Conservation (phyloP, 306 rosid genomes). For the Potentilla sterilis region DNA sequence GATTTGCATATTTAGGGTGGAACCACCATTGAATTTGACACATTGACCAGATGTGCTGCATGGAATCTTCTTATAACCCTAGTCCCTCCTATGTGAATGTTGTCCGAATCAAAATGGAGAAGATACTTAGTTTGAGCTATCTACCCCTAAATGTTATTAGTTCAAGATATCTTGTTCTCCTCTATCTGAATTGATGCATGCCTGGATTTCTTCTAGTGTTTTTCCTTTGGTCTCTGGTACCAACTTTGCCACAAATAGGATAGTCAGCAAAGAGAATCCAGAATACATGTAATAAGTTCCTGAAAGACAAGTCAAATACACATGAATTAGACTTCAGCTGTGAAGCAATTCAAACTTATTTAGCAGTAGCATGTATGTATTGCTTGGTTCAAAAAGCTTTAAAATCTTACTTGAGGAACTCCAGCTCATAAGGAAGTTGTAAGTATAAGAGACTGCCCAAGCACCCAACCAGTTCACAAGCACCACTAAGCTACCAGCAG, state of each 20-base stretch:
- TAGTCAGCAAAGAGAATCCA: constrained; percentile 56
- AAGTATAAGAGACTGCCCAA: constrained; percentile 77
- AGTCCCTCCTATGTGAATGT: not conserved
- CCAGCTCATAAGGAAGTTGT: constrained; percentile 77
- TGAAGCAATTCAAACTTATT: not conserved
- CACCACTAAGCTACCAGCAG: constrained; percentile 75
- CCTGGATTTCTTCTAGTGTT: constrained; percentile 87
- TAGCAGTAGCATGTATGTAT: not conserved
- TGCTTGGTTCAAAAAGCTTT: not conserved
- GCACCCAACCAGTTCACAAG: constrained; percentile 79
- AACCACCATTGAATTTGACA: not conserved
- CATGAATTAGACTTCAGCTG: constrained; percentile 6
- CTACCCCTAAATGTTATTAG: not conserved
- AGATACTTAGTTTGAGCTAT: not conserved
- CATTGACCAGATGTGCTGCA: not conserved
- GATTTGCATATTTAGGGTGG: not conserved
- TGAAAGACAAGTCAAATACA: constrained; percentile 27
- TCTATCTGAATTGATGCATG: constrained; percentile 44
- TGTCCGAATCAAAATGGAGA: constrained; percentile 14
- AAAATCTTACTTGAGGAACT: constrained; percentile 55
- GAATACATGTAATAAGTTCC: constrained; percentile 73
- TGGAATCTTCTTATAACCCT: not conserved
- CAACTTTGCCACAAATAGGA: constrained; percentile 63
- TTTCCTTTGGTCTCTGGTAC: constrained; percentile 95
- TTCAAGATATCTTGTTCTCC: constrained; percentile 10